phyloP scores from a whole-genome alignment of 2,329 filamentous ascomycete species.

The Cladosporium sp. region DNA sequence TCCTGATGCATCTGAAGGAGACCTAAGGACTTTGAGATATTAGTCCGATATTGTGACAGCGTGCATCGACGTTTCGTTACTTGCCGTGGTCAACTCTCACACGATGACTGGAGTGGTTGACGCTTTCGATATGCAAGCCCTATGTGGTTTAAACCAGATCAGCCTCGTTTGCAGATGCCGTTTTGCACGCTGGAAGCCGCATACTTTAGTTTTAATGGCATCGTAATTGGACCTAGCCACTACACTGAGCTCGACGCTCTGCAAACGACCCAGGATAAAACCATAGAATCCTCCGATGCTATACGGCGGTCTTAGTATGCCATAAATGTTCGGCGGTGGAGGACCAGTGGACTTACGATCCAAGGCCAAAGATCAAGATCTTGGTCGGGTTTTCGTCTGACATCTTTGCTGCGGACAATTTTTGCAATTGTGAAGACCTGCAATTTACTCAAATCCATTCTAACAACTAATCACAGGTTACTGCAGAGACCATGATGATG shows the following conservation, averaged over 20 bases:
- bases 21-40: conserved; percentile 37
- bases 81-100: conserved; percentile 25
- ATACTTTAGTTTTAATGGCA: conserved; percentile 37
- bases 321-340: neutral
- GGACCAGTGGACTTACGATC: conserved; percentile 42
- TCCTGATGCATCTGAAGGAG: conserved; percentile 27
- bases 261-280: conserved; percentile 46
- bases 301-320: neutral
- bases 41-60: conserved; percentile 16
- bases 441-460: no score
- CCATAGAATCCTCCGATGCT: conserved; percentile 58
- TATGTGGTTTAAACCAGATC: conserved; percentile 20
- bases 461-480: no score
- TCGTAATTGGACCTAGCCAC: conserved; percentile 46
- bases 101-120: conserved; percentile 38
- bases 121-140: conserved; percentile 40
- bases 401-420: neutral
- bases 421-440: no score
- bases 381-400: neutral
- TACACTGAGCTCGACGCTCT: conserved; percentile 40
- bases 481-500: no score
- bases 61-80: neutral
- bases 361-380: conserved; percentile 51
- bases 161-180: no score
- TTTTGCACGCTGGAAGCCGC: no score